Evolutionary conservation across 257 asterid genomes (phyloP), one percentile per base, ranked within the genome.

Genomic region (Petunia secreta): DNA sequence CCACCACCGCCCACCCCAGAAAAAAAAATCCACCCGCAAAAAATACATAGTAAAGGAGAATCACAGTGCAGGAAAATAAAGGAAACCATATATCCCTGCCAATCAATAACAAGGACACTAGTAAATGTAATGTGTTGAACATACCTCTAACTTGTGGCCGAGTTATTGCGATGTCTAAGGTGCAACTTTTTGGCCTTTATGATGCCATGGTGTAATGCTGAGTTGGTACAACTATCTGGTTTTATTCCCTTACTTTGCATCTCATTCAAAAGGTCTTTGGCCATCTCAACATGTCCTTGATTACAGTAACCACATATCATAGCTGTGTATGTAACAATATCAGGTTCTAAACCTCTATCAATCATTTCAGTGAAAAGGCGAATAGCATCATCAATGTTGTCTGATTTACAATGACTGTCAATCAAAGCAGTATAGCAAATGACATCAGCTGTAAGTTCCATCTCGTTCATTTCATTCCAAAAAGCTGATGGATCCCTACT

Each of bases 401-500:
- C 87, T 8, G 92, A 89, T 85, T 95, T 95, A 85, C 97, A 92
- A 11, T 68, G 85, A 80, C 89, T 77, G 80, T 95, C 98, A 57
- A 95, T 93, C 81, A 92, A 82, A 52, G 83, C 93, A 44, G 98
- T 95, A 83, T 92, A 92, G 87, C 88, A 88, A 80, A 87, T 81
- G 37, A 83, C 90, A 71, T 93, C 98, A 53, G 93, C 93, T 75
- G 81, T 74, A 60, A 92, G 25, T 79, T 83, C 88, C 92, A 69
- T 82, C 83, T 85, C 89, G 73, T 87, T 84, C 90, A 93, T 83
- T 80, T 89, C 94, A 44, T 44, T 14, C 89, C 84, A 82, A 3
- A 89, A 40, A 38, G 78, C 16, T 55, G 85, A 80, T 69, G 85
- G 85, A 67, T 36, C 59, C 65, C 80, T 80, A 73, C 80, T 77